Base-by-base conservation (phyloP, 495 filamentous ascomycete species). In the Astrocystis sublimbata region DNA sequence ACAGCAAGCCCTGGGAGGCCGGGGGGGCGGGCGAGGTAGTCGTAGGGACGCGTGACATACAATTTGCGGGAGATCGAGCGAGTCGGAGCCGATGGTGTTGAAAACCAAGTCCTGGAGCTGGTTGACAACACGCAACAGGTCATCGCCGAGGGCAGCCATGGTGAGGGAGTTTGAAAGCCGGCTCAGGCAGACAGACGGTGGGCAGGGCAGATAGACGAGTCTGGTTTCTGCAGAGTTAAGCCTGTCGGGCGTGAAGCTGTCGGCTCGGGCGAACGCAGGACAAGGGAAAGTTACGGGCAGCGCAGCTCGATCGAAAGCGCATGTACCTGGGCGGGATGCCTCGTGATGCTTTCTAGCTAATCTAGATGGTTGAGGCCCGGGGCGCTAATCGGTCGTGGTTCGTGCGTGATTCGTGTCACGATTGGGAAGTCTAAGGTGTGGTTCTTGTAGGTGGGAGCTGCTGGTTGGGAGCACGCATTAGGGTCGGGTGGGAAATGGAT, bases 31-130 rank as follows among this genome's bases (percentile, higher is more conserved):
- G 38, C 24, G 36, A 36, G 4, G 38, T 31, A 40, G 58, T 28
- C 36, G 40, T 33, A 2, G 28, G 43, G 26, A 41, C 55, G 71
- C 64, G 53, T 63, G 65, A 78, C 89, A 74, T 87, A 98, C 94
- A 80, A 99, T 99, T 76, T 99, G 94, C 55, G 94, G 94, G 41
- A 99, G 77, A 77, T 99, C 94, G 57, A 99, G 85, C 36, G 93
- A 97, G 73, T 99, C 94, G 78, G 94, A 97, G 72, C 94, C 96
- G 73, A 98, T 98, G 54, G 96, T 98, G 79, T 98, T 98, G 80
- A 98, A 98, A 60, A 98, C 94, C 70, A 99, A 77, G 77, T 99
- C 94, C 71, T 98, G 96, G 63, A 98, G 83, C 79, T 93, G 93
- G 79, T 98, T 98, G 73, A 98, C 94, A 51, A 89, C 93, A 58